phyloP scores from a whole-genome alignment of 257 asterid species.

The Craterostigma plantagineum region DNA sequence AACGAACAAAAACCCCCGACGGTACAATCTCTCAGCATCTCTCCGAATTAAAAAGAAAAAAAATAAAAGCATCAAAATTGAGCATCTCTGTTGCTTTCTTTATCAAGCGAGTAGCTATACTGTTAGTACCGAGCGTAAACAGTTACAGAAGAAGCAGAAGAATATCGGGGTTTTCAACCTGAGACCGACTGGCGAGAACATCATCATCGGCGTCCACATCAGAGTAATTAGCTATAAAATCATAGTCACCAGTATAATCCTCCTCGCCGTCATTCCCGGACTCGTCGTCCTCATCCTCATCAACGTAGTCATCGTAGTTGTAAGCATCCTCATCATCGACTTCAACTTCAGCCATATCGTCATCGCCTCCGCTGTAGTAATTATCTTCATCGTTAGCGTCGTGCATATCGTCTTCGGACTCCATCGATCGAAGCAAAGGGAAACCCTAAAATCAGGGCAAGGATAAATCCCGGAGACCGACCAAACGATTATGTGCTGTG shows the following conservation, averaged over 20 bases:
- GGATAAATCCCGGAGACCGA: too few relatives aligned
- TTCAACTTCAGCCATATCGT: conserved; percentile 14
- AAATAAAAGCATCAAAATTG: too few relatives aligned
- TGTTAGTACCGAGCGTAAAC: too few relatives aligned
- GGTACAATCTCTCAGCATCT: too few relatives aligned
- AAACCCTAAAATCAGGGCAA: conserved; percentile 15
- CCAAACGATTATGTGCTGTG: too few relatives aligned
- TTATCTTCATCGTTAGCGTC: conserved; percentile 80
- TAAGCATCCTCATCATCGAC: conserved; percentile 18
- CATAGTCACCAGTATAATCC: conserved; percentile 47
- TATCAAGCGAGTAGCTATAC: too few relatives aligned
- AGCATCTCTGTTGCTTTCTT: too few relatives aligned
- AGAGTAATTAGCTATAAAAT: conserved; percentile 37
- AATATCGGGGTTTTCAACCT: conserved; percentile 20
- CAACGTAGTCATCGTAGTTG: conserved; percentile 16
- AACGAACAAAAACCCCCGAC: too few relatives aligned
- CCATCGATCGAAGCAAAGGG: conserved; percentile 20
- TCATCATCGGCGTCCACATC: conserved; percentile 34
- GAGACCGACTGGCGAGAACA: conserved; percentile 34
- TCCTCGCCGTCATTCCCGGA: conserved; percentile 23
- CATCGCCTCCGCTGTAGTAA: conserved; percentile 53
- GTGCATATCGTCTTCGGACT: conserved; percentile 90
- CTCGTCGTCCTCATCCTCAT: conserved; percentile 22
- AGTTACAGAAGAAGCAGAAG: too few relatives aligned
- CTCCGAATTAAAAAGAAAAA: too few relatives aligned